A percentile compares a stretch with the other conserved stretches of the same genome.
Conservation (phyloP, 2,329 filamentous ascomycete genomes). For the Ceratocystis lukuohia region DNA sequence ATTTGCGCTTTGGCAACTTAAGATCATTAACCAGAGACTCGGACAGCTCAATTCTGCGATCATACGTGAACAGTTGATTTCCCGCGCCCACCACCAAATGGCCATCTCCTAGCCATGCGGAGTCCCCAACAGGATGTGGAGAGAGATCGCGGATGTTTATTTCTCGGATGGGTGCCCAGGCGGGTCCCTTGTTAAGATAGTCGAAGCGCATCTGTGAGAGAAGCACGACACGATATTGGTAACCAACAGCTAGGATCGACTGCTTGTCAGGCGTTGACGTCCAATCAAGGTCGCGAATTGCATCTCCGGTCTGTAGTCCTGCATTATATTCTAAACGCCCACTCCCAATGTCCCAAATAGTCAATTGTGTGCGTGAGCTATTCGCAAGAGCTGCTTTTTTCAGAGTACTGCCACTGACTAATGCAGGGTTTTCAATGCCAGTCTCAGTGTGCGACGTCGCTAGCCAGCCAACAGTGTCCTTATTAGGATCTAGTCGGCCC, state of each 20-base stretch:
- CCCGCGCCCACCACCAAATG: constrained; percentile 79
- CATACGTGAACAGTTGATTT: constrained; percentile 79
- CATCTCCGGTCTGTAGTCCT: constrained; percentile 57
- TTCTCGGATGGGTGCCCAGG: constrained; percentile 75
- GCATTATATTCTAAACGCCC: constrained; percentile 71
- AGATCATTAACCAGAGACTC: constrained; percentile 44
- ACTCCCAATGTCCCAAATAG: constrained; percentile 81
- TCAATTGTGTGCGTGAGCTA: constrained; percentile 56
- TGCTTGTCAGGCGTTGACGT: constrained; percentile 81
- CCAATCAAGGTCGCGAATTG: constrained; percentile 82
- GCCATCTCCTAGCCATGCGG: constrained; percentile 77
- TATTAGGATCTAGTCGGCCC: constrained; percentile 51
- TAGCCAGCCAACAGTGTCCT: constrained; percentile 62
- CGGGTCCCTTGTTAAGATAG: constrained; percentile 76
- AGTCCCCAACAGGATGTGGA: constrained; percentile 83
- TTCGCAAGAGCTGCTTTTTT: constrained; percentile 79
- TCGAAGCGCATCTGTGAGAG: constrained; percentile 83
- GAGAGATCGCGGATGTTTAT: constrained; percentile 70
- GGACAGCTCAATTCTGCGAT: constrained; percentile 55
- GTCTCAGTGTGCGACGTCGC: constrained; percentile 73
- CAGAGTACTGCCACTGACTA: constrained; percentile 74
- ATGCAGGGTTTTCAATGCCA: constrained; percentile 53
- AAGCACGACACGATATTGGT: constrained; percentile 70
- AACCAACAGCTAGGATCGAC: constrained; percentile 82
- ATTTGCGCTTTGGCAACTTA: constrained; percentile 35